Evolutionary conservation across 2,329 filamentous ascomycete genomes (phyloP).

Genomic region (Botrytis byssoidea): DNA sequence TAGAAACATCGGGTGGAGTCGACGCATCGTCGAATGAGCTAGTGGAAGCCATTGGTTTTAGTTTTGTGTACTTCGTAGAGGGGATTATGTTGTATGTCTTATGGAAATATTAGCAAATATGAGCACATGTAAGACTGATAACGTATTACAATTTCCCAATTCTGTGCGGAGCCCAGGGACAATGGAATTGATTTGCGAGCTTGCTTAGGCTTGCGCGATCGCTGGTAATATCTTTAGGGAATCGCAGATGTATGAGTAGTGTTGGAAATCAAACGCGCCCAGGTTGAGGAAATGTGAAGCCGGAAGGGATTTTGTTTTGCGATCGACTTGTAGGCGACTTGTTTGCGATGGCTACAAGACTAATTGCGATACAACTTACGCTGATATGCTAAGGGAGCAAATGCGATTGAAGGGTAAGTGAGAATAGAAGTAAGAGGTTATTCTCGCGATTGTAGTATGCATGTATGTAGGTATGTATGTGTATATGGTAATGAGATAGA

Average conservation of each 20-base stretch:
- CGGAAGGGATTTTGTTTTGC: not conserved
- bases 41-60: constrained; percentile 31
- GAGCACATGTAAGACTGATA: not conserved
- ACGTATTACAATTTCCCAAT: not conserved
- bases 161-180: not conserved
- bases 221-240: no score
- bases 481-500: not conserved
- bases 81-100: not conserved
- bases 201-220: not conserved
- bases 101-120: constrained; percentile 3
- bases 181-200: not conserved
- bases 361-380: not conserved
- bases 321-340: not conserved
- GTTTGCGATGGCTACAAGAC: not conserved
- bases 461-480: not conserved
- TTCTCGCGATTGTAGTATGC: not conserved
- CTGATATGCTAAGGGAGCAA: not conserved
- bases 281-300: not conserved
- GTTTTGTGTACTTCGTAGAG: not conserved
- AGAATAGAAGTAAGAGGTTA: not conserved
- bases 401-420: not conserved
- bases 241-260: not conserved
- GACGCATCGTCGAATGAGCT: constrained; percentile 31
- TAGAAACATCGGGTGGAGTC: constrained; percentile 28
- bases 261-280: not conserved